A percentile compares a stretch with the other conserved stretches of the same genome.
Conservation (phyloP, 2,329 filamentous ascomycete species). For the Calycina marina region DNA sequence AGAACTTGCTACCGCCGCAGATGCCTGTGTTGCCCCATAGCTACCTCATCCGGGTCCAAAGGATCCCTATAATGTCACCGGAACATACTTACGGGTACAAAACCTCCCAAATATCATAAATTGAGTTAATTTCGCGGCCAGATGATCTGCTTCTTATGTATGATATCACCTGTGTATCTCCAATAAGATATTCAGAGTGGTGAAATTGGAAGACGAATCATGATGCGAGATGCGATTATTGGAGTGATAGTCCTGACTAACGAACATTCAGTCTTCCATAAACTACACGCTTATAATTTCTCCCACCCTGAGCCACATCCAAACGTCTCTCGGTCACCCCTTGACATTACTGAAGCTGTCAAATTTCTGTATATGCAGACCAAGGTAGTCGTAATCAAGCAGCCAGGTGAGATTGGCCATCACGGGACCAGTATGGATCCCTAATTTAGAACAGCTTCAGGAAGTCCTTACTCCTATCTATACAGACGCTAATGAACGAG, state of each 20-base stretch:
- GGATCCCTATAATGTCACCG: slow-evolving; percentile 39
- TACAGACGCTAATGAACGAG: too few relatives aligned
- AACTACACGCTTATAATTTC: slow-evolving; percentile 63
- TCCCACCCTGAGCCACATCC: slow-evolving; percentile 27
- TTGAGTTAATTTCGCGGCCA: background rate
- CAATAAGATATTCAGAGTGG: background rate
- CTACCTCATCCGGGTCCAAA: too few relatives aligned
- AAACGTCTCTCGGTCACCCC: slow-evolving; percentile 33
- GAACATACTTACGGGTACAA: slow-evolving; percentile 52
- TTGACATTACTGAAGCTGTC: slow-evolving; percentile 51
- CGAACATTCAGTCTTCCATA: slow-evolving; percentile 48
- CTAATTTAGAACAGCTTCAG: background rate
- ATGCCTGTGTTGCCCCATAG: too few relatives aligned
- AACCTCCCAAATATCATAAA: background rate
- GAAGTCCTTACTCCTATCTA: too few relatives aligned
- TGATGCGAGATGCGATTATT: background rate
- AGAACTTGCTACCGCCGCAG: too few relatives aligned
- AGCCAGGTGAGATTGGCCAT: slow-evolving; percentile 41
- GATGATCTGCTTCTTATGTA: slow-evolving; percentile 23
- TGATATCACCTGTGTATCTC: background rate
- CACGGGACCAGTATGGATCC: slow-evolving; percentile 33
- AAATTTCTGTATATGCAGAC: slow-evolving; percentile 57
- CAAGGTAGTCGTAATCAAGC: slow-evolving; percentile 42
- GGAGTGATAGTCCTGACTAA: slow-evolving; percentile 47
- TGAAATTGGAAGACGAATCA: background rate